phyloP scores from a whole-genome alignment of 177 flowering plant species.

The Vitis hybrid region DNA sequence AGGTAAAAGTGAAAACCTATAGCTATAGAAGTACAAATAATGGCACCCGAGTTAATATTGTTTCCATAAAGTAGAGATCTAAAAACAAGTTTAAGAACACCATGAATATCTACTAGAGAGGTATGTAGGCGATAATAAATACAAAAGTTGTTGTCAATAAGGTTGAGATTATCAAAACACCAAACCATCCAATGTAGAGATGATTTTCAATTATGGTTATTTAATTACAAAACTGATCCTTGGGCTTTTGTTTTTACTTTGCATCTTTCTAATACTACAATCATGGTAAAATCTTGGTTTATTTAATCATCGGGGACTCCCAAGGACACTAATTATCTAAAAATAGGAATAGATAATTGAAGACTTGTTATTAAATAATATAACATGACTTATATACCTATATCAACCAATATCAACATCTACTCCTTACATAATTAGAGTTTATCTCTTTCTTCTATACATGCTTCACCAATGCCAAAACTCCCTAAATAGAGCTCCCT shows the following conservation, averaged over 20 bases:
- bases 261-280: neutral
- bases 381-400: too few species aligned
- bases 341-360: too few species aligned
- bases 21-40: slow-evolving; percentile 8
- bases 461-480: too few species aligned
- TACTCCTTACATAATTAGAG: too few species aligned
- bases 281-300: too few species aligned
- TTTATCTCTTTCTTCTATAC: too few species aligned
- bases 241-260: neutral
- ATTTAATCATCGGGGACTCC: too few species aligned
- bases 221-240: neutral
- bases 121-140: slow-evolving; percentile 14
- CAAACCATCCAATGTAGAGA: slow-evolving; percentile 3
- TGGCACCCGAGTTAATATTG: slow-evolving; percentile 13
- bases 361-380: too few species aligned
- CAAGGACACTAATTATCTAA: too few species aligned
- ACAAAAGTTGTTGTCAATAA: slow-evolving; percentile 4
- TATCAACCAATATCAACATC: too few species aligned
- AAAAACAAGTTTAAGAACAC: slow-evolving; percentile 13
- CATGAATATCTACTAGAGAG: slow-evolving; percentile 7
- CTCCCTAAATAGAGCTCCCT: too few species aligned
- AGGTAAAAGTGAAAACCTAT: neutral
- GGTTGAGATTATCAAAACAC: slow-evolving; percentile 5
- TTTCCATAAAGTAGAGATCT: slow-evolving; percentile 9
- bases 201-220: neutral